Percentiles rank a stretch among this genome's conserved stretches.
Conservation (phyloP, 139 green algal genomes). For the Edaphochlamys debaryana region DNA sequence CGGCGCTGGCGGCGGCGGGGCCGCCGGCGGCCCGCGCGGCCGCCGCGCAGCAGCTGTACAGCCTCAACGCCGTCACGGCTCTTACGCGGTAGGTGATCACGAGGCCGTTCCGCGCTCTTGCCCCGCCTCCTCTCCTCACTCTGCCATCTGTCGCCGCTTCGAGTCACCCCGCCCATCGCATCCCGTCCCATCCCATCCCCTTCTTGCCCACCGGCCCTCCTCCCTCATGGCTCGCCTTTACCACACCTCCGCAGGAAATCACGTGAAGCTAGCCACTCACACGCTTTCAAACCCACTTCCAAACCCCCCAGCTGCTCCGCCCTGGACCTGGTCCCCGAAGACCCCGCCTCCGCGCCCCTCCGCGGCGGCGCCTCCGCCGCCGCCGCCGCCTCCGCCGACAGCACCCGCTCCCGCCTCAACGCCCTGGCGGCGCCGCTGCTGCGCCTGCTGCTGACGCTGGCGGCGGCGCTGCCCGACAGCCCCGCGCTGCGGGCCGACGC, state of each 20-base stretch:
- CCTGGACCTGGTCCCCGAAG: slow-evolving; percentile 67
- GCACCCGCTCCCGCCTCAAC: slow-evolving; percentile 15
- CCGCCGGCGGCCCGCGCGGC: slow-evolving; percentile 19
- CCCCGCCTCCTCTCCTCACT: neutral
- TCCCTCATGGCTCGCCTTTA: no score
- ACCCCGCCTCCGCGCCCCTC: slow-evolving; percentile 42
- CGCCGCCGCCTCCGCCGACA: neutral
- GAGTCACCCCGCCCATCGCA: no score
- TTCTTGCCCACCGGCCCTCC: no score
- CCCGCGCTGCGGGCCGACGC: slow-evolving; percentile 55
- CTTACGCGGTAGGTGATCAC: slow-evolving; percentile 28
- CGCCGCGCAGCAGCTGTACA: slow-evolving; percentile 68
- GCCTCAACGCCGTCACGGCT: slow-evolving; percentile 57
- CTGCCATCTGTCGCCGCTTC: no score
- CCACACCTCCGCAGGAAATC: no score
- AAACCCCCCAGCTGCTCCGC: slow-evolving; percentile 43
- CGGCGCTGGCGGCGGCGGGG: slow-evolving; percentile 62
- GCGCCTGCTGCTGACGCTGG: slow-evolving; percentile 63
- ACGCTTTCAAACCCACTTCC: no score
- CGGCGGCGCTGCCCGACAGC: slow-evolving; percentile 52
- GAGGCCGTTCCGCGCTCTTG: neutral
- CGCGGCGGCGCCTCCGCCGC: neutral
- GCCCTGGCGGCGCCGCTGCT: slow-evolving; percentile 47
- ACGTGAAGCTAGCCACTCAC: no score
- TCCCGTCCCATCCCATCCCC: no score